Evolutionary conservation across 805 yeast species (phyloP), one percentile per base, ranked within the genome.

Genomic region (Spathaspora girioi): DNA sequence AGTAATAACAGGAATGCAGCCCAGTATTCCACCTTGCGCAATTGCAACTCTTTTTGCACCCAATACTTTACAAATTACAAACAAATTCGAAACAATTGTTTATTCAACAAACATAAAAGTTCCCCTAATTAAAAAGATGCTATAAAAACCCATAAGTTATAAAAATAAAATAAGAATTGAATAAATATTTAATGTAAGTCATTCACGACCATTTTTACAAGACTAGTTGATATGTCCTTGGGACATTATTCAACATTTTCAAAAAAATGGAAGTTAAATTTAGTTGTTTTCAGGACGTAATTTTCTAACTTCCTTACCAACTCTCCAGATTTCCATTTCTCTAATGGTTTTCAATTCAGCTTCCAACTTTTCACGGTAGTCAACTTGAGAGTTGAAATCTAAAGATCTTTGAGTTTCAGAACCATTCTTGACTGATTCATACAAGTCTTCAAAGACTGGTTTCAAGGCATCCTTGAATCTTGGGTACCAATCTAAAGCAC

Each of bases 401-500:
- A 94, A 84, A 56, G 99, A 93, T 81, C 99, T 88, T 83, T 93
- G 79, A 73, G 99, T 94, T 85, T 94, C 99, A 64, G 90, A 73
- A 75, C 99, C 99, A 78, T 89, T 89, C 83, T 84, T 88, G 67
- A 91, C 97, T 56, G 96, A 84, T 74, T 86, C 90, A 84, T 94
- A 94, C 69, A 94, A 84, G 71, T 94, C 96, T 77, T 88, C 83
- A 84, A 94, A 94, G 55, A 94, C 97, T 69, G 99, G 98, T 83
- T 94, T 94, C 79, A 94, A 84, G 70, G 97, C 97, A 65, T 89
- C 93, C 85, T 92, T 92, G 91, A 94, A 94, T 77, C 87, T 81
- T 77, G 98, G 98, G 83, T 94, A 93, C 99, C 99, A 94, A 83
- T 94, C 99, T 68, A 94, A 84, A 73, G 99, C 99, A 84, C 99